phyloP scores from a whole-genome alignment of 2,329 filamentous ascomycete genomes.

The Ascosphaera apis region DNA sequence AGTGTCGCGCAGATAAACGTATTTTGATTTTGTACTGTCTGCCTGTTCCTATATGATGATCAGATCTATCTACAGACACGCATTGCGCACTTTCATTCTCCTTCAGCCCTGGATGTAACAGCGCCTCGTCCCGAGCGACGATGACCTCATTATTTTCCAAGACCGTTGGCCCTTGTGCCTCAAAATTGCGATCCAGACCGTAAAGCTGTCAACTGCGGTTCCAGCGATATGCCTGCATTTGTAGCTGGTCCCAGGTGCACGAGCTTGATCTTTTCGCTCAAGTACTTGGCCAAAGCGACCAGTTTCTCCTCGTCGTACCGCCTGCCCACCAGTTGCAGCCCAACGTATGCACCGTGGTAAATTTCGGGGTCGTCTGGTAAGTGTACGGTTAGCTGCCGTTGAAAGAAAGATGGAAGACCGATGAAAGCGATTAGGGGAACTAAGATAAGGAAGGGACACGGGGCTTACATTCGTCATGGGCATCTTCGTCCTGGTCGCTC shows the following conservation, averaged over 20 bases:
- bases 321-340: constrained; percentile 26
- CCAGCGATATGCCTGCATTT: too few species aligned
- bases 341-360: constrained; percentile 26
- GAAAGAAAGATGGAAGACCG: not conserved
- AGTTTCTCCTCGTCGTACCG: constrained; percentile 30
- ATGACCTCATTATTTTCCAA: not conserved
- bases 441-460: not conserved
- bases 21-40: too few species aligned
- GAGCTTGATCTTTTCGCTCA: constrained; percentile 10
- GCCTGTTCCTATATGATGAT: too few species aligned
- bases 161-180: not conserved
- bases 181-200: not conserved
- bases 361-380: constrained; percentile 23
- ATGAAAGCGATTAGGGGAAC: too few species aligned
- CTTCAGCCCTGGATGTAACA: too few species aligned
- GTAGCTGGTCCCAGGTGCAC: too few species aligned
- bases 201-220: too few species aligned
- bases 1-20: too few species aligned
- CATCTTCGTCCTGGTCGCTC: constrained; percentile 20
- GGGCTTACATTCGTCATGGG: constrained; percentile 27
- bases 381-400: constrained; percentile 4
- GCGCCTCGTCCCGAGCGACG: too few species aligned
- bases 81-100: too few species aligned
- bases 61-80: too few species aligned
- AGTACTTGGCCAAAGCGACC: constrained; percentile 21